Conservation (phyloP, 257 asterid genomes). For the Paulownia fortunei region DNA sequence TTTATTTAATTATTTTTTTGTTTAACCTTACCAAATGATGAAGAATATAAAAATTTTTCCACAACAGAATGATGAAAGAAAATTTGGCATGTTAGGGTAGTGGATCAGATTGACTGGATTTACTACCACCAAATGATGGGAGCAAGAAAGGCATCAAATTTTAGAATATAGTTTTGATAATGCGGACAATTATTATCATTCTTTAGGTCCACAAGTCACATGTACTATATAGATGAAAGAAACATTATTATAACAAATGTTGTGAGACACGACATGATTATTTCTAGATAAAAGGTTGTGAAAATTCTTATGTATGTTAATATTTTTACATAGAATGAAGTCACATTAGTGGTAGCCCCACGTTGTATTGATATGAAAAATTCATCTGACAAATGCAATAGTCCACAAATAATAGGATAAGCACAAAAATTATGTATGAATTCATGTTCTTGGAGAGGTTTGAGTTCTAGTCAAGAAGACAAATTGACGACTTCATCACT, state of each 20-base stretch:
- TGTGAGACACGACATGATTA: background rate
- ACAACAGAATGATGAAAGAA: conserved; percentile 32
- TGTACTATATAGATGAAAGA: background rate
- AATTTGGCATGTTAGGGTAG: conserved; percentile 28
- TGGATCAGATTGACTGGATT: conserved; percentile 34
- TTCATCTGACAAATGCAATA: too few species aligned
- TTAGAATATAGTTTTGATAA: background rate
- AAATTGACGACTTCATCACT: too few species aligned
- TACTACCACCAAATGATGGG: conserved; percentile 22
- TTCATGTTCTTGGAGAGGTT: too few species aligned
- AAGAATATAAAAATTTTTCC: background rate
- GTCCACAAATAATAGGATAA: too few species aligned
- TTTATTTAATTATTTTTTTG: background rate
- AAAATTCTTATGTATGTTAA: background rate
- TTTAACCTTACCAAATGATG: background rate
- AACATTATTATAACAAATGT: background rate
- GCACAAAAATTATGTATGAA: too few species aligned
- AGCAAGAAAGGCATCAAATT: background rate
- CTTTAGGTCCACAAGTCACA: conserved; percentile 12
- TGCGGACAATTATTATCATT: conserved; percentile 17
- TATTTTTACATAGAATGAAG: too few species aligned
- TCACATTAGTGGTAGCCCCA: too few species aligned
- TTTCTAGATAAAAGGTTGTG: too few species aligned
- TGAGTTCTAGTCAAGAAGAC: too few species aligned
- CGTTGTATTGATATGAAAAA: too few species aligned